phyloP scores from a whole-genome alignment of 2,329 filamentous ascomycete genomes.

The Pyrenophora teres region DNA sequence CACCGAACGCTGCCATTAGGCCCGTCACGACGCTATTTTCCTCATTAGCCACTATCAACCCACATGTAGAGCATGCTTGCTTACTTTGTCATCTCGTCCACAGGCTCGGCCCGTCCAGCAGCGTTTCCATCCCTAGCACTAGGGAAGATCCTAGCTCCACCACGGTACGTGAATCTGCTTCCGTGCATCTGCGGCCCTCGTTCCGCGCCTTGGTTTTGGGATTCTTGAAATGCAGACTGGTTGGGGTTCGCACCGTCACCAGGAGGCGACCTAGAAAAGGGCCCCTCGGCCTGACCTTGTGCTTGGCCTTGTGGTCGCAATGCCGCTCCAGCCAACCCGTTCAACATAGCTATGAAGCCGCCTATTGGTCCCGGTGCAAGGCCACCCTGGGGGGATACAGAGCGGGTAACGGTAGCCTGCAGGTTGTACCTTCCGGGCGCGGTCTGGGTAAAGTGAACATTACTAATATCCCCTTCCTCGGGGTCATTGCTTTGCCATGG shows the following conservation, averaged over 20 bases:
- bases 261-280: slow-evolving; percentile 21
- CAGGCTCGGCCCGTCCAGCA: slow-evolving; percentile 54
- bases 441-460: slow-evolving; percentile 50
- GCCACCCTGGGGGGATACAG: slow-evolving; percentile 33
- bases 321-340: slow-evolving; percentile 49
- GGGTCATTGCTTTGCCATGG: slow-evolving; percentile 57
- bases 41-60: slow-evolving; percentile 19
- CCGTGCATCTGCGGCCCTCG: slow-evolving; percentile 19
- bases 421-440: slow-evolving; percentile 44
- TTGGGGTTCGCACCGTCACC: slow-evolving; percentile 10
- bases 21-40: slow-evolving; percentile 37
- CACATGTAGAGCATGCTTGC: slow-evolving; percentile 47
- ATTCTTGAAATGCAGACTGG: slow-evolving; percentile 22
- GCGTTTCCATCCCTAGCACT: slow-evolving; percentile 59
- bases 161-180: slow-evolving; percentile 39
- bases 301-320: slow-evolving; percentile 15
- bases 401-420: slow-evolving; percentile 42
- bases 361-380: slow-evolving; percentile 41
- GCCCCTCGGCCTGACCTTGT: slow-evolving; percentile 24
- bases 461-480: slow-evolving; percentile 55
- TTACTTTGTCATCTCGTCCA: slow-evolving; percentile 51
- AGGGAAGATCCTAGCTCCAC: slow-evolving; percentile 51
- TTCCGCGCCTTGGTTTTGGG: slow-evolving; percentile 17
- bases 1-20: slow-evolving; percentile 42
- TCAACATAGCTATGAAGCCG: slow-evolving; percentile 54